phyloP scores from a whole-genome alignment of 2,329 filamentous ascomycete genomes.

The Graphiopsis chlorocephala region DNA sequence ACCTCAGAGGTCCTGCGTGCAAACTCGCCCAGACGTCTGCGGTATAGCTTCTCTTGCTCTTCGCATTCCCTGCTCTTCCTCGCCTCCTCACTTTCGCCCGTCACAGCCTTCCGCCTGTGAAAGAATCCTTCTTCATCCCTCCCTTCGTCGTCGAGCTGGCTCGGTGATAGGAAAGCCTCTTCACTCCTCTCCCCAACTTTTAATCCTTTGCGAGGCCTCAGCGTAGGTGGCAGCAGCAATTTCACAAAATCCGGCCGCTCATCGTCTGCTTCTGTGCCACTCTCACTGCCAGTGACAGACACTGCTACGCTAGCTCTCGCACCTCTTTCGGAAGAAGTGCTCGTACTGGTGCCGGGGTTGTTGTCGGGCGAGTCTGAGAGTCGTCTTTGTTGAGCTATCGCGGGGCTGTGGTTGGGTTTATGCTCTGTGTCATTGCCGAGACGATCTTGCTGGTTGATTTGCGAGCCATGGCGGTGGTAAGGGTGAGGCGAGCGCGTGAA shows the following conservation, averaged over 20 bases:
- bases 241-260: constrained; percentile 74
- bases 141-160: constrained; percentile 48
- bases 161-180: constrained; percentile 47
- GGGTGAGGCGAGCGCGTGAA: constrained; percentile 30
- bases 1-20: constrained; percentile 63
- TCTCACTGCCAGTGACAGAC: constrained; percentile 60
- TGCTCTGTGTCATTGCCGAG: constrained; percentile 17
- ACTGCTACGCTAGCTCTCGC: neutral
- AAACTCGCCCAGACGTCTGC: constrained; percentile 85
- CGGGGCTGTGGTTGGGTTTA: constrained; percentile 18
- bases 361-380: neutral
- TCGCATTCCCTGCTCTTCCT: constrained; percentile 41
- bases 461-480: constrained; percentile 27
- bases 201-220: constrained; percentile 73
- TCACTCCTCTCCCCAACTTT: constrained; percentile 49
- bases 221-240: constrained; percentile 76
- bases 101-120: constrained; percentile 20
- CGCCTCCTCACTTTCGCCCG: constrained; percentile 28
- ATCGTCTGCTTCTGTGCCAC: constrained; percentile 92
- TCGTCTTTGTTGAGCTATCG: constrained; percentile 23
- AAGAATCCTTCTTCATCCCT: constrained; percentile 38
- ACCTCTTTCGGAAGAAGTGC: neutral
- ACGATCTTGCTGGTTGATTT: constrained; percentile 22
- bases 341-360: neutral
- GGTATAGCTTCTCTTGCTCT: constrained; percentile 63